Base-by-base conservation (phyloP, 1,284 basidiomycete species). In the Xanthoconium separans region DNA sequence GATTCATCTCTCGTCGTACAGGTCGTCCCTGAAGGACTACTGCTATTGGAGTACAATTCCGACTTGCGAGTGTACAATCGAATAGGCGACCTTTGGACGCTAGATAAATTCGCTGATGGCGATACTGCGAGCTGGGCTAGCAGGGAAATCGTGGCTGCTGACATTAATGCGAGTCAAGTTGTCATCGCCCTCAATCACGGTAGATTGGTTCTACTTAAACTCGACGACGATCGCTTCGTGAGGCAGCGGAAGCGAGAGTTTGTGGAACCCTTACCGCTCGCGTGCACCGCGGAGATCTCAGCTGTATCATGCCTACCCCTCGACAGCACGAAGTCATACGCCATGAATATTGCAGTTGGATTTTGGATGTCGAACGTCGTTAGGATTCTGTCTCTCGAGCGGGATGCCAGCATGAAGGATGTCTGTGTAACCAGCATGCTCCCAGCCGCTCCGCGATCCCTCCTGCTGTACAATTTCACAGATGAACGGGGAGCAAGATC, bases 291-390 rank as follows among this genome's bases (percentile, higher is more conserved):
- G 11, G 84, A 89, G 63, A 82, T 90, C 44, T 86, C 87, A 27
- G 78, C 85, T 0, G 70, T 91, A 29, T 85, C 85, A 2, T 84
- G 86, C 57, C 64, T 73, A 4, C 84, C 85, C 2, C 61, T 81
- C 34, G 78, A 86, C 56, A 63, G 71, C 0, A 61, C 71, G 7
- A 79, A 79, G 58, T 63, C 69, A 34, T 85, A 74, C 51, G 70
- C 85, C 2, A 66, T 66, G 12, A 64, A 78, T 40, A 72, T 87
- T 16, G 83, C 83, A 0, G 81, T 91, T 22, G 84, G 86, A 0
- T 91, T 91, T 58, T 98, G 95, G 93, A 78, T 77, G 24, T 80
- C 81, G 2, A 84, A 87, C 56, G 65, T 74, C 22, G 78, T 95
- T 37, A 75, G 85, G 51, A 69, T 96, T 47, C 76, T 89, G 49